A percentile compares a stretch with the other conserved stretches of the same genome.
Conservation (phyloP, 2,329 filamentous ascomycete genomes). For the Coniochaeta sp. region DNA sequence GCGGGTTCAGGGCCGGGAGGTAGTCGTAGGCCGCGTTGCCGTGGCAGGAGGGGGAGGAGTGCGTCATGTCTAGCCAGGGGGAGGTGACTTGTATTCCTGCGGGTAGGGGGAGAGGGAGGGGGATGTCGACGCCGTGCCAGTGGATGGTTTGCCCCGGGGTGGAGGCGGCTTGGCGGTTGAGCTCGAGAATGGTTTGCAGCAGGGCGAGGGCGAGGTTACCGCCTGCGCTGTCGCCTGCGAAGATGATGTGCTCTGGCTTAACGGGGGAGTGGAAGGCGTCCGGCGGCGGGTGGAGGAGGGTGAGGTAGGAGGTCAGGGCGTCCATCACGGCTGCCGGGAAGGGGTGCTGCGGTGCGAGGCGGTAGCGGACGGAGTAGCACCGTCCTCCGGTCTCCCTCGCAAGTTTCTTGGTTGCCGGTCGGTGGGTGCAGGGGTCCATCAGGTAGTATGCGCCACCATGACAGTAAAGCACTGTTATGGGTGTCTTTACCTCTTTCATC, state of each 20-base stretch:
- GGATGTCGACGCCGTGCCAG: constrained; percentile 54
- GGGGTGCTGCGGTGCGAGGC: constrained; percentile 65
- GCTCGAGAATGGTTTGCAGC: constrained; percentile 60
- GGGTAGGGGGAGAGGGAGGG: constrained; percentile 60
- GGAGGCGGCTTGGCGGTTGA: constrained; percentile 38
- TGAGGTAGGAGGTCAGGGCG: constrained; percentile 64
- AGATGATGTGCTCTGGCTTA: constrained; percentile 56
- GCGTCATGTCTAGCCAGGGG: constrained; percentile 66
- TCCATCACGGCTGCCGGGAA: constrained; percentile 73
- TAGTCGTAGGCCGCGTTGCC: constrained; percentile 54
- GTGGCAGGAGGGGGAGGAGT: constrained; percentile 50
- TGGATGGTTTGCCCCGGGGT: constrained; percentile 52
- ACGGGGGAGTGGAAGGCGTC: constrained; percentile 62
- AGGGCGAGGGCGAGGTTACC: constrained; percentile 63
- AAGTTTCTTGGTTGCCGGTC: constrained; percentile 49
- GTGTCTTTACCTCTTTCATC: constrained; percentile 59
- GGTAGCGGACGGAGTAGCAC: constrained; percentile 66
- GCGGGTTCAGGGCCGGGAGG: constrained; percentile 36
- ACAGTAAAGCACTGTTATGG: constrained; percentile 63
- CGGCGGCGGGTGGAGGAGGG: constrained; percentile 63
- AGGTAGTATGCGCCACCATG: constrained; percentile 72
- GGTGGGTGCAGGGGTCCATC: constrained; percentile 62
- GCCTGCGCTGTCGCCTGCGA: constrained; percentile 70
- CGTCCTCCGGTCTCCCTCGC: constrained; percentile 61
- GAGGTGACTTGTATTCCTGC: constrained; percentile 56